Base-by-base conservation (phyloP, 768 basidiomycete species). In the Hemileccinum rubropunctum region DNA sequence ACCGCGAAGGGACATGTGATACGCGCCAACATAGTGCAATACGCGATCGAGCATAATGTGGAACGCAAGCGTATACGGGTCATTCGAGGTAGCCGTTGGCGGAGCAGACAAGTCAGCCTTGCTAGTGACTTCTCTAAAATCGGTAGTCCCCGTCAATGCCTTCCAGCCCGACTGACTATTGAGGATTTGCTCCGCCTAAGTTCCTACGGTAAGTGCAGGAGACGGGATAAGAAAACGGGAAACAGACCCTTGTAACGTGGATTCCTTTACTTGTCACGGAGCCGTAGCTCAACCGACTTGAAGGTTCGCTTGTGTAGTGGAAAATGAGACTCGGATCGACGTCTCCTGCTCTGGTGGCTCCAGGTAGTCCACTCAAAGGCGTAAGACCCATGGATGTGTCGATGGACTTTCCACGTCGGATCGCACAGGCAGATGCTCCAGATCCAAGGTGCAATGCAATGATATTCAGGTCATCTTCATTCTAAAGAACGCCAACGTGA, bases 371-470 rank as follows among this genome's bases (percentile, higher is more conserved):
- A 47, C 83, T 82, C n/a, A 93, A 68, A 4, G 92, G 93, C 1
- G 94, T 94, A 33, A 97, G 78, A 3, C 92, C 93, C 94, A 97
- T 97, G 33, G 82, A 85, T 1, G 91, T 95, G 67, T 95, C 91
- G 55, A 86, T 75, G 18, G 88, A 90, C 51, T 77, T 71, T 18
- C 94, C 94, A 34, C 74, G 62, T 42, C 76, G 75, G 64, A 95
- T 85, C 15, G 83, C 82, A 65, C 91, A 93, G 13, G 78, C 81
- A 13, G 86, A 91, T 0, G 92, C 93, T 13, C 94, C 94, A n/a
- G 89, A 90, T 5, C 93, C 93, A 48, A 95, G 80, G 66, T 95
- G 94, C 27, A 91, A 74, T 14, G 91, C 76, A 50, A 95, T 91
- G 44, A 95, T 75, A 63, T 86, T 91, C 40, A 86, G 70, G 10